A percentile compares a stretch with the other conserved stretches of the same genome.
Conservation (phyloP, 768 basidiomycete species). For the Mycena albidolilacea region DNA sequence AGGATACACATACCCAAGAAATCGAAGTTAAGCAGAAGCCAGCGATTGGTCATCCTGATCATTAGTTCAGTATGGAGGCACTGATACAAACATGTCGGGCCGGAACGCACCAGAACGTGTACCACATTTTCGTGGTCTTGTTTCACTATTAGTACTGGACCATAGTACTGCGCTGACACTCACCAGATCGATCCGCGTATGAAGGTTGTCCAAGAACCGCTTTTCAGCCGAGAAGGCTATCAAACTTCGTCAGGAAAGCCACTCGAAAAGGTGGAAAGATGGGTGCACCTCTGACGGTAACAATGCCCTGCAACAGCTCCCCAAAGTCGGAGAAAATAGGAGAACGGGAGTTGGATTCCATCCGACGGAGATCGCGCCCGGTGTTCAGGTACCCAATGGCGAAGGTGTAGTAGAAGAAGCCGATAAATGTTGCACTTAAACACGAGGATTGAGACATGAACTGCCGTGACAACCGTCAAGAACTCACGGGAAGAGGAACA, state of each 20-base stretch:
- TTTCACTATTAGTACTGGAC: neutral
- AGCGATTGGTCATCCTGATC: slow-evolving; percentile 65
- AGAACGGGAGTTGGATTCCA: slow-evolving; percentile 91
- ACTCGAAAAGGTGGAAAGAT: neutral
- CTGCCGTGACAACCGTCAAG: neutral
- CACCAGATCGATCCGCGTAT: slow-evolving; percentile 82
- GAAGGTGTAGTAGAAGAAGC: slow-evolving; percentile 78
- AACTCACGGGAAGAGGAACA: slow-evolving; percentile 77
- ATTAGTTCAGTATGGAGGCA: neutral
- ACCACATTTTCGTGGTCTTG: slow-evolving; percentile 59
- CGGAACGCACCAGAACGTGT: slow-evolving; percentile 58
- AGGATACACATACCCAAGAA: slow-evolving; percentile 20
- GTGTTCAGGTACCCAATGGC: slow-evolving; percentile 84
- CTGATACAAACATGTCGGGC: slow-evolving; percentile 55
- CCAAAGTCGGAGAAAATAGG: slow-evolving; percentile 89
- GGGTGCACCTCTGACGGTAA: slow-evolving; percentile 79
- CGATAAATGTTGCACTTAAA: slow-evolving; percentile 63
- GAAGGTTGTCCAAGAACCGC: slow-evolving; percentile 82
- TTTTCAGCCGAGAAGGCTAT: slow-evolving; percentile 83
- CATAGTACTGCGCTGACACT: slow-evolving; percentile 80
- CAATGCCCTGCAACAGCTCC: slow-evolving; percentile 89
- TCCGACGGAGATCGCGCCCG: slow-evolving; percentile 87
- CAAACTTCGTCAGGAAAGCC: neutral
- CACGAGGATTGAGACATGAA: neutral
- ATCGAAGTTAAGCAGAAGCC: slow-evolving; percentile 31